These are phyloP conservation scores for Solanum sejunctum DNA, from an alignment of 257 asterid genomes.

Conservation along the genomic window DNA sequence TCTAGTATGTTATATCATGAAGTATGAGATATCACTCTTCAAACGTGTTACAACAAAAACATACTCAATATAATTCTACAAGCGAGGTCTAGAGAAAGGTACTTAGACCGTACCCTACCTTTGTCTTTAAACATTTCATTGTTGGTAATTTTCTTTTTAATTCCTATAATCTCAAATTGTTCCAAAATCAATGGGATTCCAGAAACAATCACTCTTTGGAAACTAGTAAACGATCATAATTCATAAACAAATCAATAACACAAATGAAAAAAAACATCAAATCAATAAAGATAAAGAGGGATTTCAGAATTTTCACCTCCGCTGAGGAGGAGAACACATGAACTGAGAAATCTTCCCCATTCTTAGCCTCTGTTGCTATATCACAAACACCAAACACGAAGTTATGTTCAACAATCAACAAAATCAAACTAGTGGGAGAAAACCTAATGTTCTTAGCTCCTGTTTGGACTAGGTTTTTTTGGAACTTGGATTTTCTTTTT, in stretches of 20 bases:
- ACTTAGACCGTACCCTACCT: no score
- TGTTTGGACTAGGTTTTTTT: no score
- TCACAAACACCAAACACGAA: background rate
- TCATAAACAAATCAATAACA: background rate
- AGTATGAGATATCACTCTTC: background rate
- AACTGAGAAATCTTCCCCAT: constrained; percentile 36
- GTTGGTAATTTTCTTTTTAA: background rate
- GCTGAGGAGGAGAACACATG: constrained; percentile 60
- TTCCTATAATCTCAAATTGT: background rate
- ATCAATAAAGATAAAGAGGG: background rate
- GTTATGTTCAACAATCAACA: background rate
- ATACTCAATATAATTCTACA: no score
- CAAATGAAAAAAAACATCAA: background rate
- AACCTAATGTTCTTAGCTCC: background rate
- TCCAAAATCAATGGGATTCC: background rate
- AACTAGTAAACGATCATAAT: background rate
- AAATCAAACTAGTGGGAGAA: background rate
- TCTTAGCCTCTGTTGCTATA: constrained; percentile 13
- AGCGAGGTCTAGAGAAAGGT: no score
- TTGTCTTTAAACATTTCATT: background rate
- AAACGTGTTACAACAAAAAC: background rate
- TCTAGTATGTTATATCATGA: background rate
- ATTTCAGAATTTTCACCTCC: constrained; percentile 24
- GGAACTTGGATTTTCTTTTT: no score
- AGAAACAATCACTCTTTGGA: background rate